phyloP scores from a whole-genome alignment of 352 stramenopile species.

The Pythium diclinum region DNA sequence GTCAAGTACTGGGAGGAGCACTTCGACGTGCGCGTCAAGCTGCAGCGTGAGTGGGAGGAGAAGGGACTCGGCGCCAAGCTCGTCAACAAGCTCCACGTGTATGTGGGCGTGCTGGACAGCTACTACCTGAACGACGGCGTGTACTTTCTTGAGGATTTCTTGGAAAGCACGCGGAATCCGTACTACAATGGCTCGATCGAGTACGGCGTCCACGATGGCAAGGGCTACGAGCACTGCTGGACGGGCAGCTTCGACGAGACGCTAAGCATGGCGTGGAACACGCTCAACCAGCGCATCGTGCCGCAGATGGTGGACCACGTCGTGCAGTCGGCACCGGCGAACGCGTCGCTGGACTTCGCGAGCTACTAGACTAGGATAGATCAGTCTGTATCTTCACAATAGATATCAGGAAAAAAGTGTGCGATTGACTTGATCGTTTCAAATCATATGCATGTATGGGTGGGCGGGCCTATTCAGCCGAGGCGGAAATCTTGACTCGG shows the following conservation, averaged over 20 bases:
- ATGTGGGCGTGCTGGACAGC: slow-evolving; percentile 68
- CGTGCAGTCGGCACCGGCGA: slow-evolving; percentile 37
- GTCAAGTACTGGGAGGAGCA: slow-evolving; percentile 68
- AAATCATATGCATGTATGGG: too few relatives aligned
- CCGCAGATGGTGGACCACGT: slow-evolving; percentile 67
- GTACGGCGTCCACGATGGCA: slow-evolving; percentile 62
- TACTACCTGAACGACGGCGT: slow-evolving; percentile 78
- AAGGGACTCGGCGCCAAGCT: slow-evolving; percentile 53
- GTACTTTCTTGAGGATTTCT: slow-evolving; percentile 65
- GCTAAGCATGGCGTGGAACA: slow-evolving; percentile 66
- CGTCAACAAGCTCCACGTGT: slow-evolving; percentile 76
- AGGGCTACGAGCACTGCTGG: slow-evolving; percentile 76
- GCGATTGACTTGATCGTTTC: too few relatives aligned
- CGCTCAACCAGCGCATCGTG: slow-evolving; percentile 72
- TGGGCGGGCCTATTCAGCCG: too few relatives aligned
- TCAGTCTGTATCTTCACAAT: too few relatives aligned
- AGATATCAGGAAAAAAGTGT: too few relatives aligned
- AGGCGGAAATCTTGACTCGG: too few relatives aligned
- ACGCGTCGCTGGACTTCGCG: slow-evolving; percentile 54
- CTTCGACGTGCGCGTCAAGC: slow-evolving; percentile 63
- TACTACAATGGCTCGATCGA: slow-evolving; percentile 77
- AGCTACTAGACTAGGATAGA: slow-evolving; percentile 29
- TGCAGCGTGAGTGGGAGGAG: slow-evolving; percentile 61
- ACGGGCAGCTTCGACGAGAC: slow-evolving; percentile 68
- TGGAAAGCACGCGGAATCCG: slow-evolving; percentile 52